phyloP scores from a whole-genome alignment of 768 basidiomycete species.

The Dacryopinax spathularia region DNA sequence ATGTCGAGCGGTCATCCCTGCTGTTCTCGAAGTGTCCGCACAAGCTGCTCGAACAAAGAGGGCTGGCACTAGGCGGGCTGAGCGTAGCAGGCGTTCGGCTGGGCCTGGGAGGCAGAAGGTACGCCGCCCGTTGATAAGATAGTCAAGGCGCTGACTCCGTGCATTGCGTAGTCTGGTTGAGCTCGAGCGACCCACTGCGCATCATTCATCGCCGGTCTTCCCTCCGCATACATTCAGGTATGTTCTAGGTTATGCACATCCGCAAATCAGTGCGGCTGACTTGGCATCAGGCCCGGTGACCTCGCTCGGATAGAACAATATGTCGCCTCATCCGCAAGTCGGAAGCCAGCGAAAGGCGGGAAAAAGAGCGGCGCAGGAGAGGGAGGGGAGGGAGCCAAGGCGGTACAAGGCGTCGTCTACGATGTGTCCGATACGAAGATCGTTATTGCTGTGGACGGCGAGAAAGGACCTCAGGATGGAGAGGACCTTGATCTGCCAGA shows the following conservation, averaged over 20 bases:
- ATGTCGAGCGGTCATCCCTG: slow-evolving; percentile 64
- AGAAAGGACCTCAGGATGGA: slow-evolving; percentile 26
- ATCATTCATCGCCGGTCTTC: slow-evolving; percentile 53
- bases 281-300: slow-evolving; percentile 62
- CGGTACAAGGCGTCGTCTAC: slow-evolving; percentile 72
- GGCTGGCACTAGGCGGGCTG: slow-evolving; percentile 62
- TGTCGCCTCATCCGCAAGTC: slow-evolving; percentile 28
- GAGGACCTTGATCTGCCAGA: slow-evolving; percentile 72
- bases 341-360: slow-evolving; percentile 30
- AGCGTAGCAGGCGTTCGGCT: slow-evolving; percentile 58
- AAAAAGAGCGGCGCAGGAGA: slow-evolving; percentile 26
- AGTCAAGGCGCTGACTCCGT: background rate
- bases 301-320: slow-evolving; percentile 73
- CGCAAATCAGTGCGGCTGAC: background rate
- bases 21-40: slow-evolving; percentile 70
- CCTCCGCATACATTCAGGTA: slow-evolving; percentile 80
- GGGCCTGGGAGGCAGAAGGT: slow-evolving; percentile 91
- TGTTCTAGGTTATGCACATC: slow-evolving; percentile 7
- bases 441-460: slow-evolving; percentile 55
- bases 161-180: slow-evolving; percentile 53
- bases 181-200: slow-evolving; percentile 67
- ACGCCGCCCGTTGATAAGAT: slow-evolving; percentile 15
- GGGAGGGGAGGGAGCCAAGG: slow-evolving; percentile 26
- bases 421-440: slow-evolving; percentile 76
- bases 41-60: slow-evolving; percentile 75